Percentiles rank a stretch among this genome's conserved stretches.
These are phyloP conservation scores for Annulohypoxylon moriforme DNA, from an alignment of 495 filamentous ascomycete species.

Conservation along the genomic window DNA sequence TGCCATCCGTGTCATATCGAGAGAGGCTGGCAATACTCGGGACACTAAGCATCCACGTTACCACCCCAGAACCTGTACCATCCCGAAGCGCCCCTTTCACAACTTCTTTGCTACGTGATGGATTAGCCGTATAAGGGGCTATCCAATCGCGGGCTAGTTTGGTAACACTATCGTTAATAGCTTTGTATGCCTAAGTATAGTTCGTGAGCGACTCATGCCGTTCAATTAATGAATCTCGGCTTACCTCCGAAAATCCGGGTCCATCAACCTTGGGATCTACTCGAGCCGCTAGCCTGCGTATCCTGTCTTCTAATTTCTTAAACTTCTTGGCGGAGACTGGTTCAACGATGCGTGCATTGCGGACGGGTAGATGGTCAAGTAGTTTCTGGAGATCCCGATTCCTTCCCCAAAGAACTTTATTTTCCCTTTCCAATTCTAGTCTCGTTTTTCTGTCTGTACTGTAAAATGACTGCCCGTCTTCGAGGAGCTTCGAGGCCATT, in stretches of 20 bases:
- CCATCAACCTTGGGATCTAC: neutral
- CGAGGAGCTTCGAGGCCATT: too few relatives aligned
- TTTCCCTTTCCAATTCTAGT: too few relatives aligned
- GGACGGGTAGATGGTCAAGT: too few relatives aligned
- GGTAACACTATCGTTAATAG: neutral
- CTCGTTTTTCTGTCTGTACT: too few relatives aligned
- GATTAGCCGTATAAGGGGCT: neutral
- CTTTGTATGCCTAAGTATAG: neutral
- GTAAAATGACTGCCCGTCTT: too few relatives aligned
- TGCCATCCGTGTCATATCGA: neutral
- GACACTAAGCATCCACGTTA: neutral
- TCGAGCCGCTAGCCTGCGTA: neutral
- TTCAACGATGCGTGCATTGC: too few relatives aligned
- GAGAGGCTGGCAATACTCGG: slow-evolving; percentile 10
- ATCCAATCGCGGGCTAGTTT: neutral
- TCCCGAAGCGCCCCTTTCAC: neutral
- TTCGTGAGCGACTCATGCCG: neutral
- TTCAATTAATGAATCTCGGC: neutral
- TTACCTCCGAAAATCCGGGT: neutral
- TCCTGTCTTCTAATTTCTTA: neutral
- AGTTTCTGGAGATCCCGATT: too few relatives aligned
- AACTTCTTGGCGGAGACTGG: neutral
- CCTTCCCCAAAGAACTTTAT: too few relatives aligned
- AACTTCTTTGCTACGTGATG: neutral
- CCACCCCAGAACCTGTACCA: neutral